These are phyloP conservation scores for Lepiota venenata DNA, from an alignment of 768 basidiomycete genomes.

Conservation along the genomic window DNA sequence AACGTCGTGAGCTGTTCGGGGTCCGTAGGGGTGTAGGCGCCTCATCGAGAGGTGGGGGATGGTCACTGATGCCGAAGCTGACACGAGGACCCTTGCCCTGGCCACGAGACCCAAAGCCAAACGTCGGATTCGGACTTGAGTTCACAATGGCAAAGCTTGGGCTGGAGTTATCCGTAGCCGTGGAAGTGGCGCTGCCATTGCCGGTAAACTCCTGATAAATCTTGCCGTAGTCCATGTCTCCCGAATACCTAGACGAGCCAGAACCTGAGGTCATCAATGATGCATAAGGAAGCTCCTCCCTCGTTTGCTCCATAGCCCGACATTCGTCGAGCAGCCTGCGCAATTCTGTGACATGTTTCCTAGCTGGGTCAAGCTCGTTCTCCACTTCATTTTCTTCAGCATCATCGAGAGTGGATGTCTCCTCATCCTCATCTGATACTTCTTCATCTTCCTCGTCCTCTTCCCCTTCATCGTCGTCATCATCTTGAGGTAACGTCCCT, in stretches of 20 bases:
- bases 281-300: constrained; percentile 36
- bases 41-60: background rate
- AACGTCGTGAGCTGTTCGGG: background rate
- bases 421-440: constrained; percentile 24
- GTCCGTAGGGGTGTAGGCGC: background rate
- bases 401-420: constrained; percentile 9
- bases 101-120: background rate
- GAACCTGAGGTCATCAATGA: constrained; percentile 12
- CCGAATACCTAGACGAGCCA: background rate
- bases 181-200: background rate
- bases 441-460: constrained; percentile 27
- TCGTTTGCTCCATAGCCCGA: constrained; percentile 41
- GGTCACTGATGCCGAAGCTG: constrained; percentile 11
- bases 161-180: background rate
- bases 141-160: no score
- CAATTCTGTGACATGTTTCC: constrained; percentile 24
- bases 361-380: constrained; percentile 14
- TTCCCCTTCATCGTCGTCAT: constrained; percentile 24
- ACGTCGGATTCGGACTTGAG: background rate
- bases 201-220: constrained; percentile 8
- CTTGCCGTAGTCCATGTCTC: constrained; percentile 6
- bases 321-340: constrained; percentile 58
- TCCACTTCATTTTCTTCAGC: constrained; percentile 27
- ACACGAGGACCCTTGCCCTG: constrained; percentile 3
- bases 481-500: constrained; percentile 45